Conservation (phyloP, 495 filamentous ascomycete species). For the Mytilinidion resinicola region DNA sequence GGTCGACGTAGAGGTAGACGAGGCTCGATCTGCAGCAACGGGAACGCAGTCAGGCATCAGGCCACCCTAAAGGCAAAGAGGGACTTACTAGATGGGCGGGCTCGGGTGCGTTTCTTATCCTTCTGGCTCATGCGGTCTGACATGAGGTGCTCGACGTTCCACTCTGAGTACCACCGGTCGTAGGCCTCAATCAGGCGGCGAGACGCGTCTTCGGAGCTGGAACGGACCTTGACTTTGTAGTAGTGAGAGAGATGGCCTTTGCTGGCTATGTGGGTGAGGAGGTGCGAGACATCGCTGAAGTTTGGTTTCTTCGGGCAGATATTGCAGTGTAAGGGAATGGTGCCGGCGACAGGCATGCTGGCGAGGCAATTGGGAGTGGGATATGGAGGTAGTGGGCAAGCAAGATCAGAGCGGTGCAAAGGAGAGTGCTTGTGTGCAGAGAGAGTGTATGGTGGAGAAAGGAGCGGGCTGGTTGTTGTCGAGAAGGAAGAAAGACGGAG, state of each 20-base stretch:
- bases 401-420: constrained; percentile 6
- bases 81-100: constrained; percentile 23
- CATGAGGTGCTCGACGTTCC: constrained; percentile 60
- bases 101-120: constrained; percentile 48
- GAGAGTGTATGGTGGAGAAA: constrained; percentile 14
- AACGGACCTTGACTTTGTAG: constrained; percentile 64
- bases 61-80: neutral
- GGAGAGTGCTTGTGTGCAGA: neutral
- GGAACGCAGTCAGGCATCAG: neutral
- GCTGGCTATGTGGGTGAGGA: constrained; percentile 80
- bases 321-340: constrained; percentile 64
- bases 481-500: constrained; percentile 19
- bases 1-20: constrained; percentile 3
- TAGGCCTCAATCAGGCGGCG: constrained; percentile 51
- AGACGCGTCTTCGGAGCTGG: constrained; percentile 49
- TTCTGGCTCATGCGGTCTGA: constrained; percentile 65
- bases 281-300: constrained; percentile 83
- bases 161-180: constrained; percentile 61
- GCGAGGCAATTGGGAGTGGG: constrained; percentile 2
- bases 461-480: constrained; percentile 24
- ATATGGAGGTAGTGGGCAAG: constrained; percentile 1
- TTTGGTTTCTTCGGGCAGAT: constrained; percentile 69
- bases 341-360: constrained; percentile 21
- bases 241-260: constrained; percentile 74
- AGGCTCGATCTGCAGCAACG: constrained; percentile 5